Evolutionary conservation across 73 alveolate genomes (phyloP), one percentile per base, ranked within the genome.

Genomic region (Paramecium tetraurelia): DNA sequence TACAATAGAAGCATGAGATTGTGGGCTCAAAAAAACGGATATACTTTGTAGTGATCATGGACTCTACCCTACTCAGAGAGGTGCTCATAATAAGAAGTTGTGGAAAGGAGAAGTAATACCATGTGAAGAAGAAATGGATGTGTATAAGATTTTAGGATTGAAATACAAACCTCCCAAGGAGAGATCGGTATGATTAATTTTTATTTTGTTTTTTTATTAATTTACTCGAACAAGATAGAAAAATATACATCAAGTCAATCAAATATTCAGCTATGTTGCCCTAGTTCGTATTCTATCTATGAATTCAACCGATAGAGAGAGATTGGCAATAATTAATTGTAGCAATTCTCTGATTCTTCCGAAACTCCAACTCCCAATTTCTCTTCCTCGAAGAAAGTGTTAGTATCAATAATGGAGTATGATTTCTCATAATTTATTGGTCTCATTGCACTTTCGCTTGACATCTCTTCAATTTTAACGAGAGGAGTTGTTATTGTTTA

Each of bases 1-100:
- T 98, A 96, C 92, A 97, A 97, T 84, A 96, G 99, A 92, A 95
- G 98, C 76, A 89, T 97, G 96, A 96, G 99, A 86, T 90, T 97
- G 38, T 97, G 95, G 92, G 99, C 99, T 21, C 92, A 94, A 87
- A 95, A 97, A 77, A 95, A 93, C 58, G 99, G 99, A 29, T 96
- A 93, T 72, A 93, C 95, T 75, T 85, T 97, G 59, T n/a, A 93
- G 98, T 89, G 99, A 97, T 77, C 97, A 97, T 63, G 99, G 98
- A 46, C 95, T 97, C 48, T 88, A 95, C 57, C 97, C 98, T 16
- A 96, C 94, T 7, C 12, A 85, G 21, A 86, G 97, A 69, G 86
- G 77, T 16, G 57, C 69, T 21, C 59, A 53, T 9, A 89, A 94
- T 53, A 76, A 92, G 59, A 96, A 95, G 77, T 89, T 86, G 20